Base-by-base conservation (phyloP, 2,329 filamentous ascomycete species). In the Phyllosticta citrichinensis region DNA sequence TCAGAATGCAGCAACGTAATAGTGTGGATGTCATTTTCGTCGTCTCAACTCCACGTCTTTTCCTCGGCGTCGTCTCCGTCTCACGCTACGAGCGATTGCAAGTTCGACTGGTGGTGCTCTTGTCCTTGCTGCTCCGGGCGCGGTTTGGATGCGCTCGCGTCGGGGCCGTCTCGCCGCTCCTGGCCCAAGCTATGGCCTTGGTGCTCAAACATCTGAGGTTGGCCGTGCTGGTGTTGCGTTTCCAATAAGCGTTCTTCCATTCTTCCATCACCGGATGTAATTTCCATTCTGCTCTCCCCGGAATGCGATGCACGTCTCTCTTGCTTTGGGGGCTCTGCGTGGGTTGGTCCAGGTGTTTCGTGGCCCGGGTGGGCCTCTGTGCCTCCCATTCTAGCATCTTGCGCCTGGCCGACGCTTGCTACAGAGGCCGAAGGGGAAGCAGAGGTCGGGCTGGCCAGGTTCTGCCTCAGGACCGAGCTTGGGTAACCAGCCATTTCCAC, bases 81-180 rank as follows among this genome's bases (percentile, higher is more conserved):
- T 56, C 40, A 60, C 25, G 58, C 58, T 10, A 60, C 58, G 19
- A 60, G 58, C 30, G 58, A 60, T 22, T 60, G 58, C n/a, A 60
- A 17, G 14, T 60, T 54, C 25, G 58, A 60, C 25, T 60, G 58
- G 50, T 60, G 58, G 14, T 47, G 40, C 4, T 47, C 14, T 47
- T 47, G 35, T 40, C 35, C 40, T 47, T 47, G 40, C 14, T 60
- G 53, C 35, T 55, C 58, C 17, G 25, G 19, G 53, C 55, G 40
- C 17, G 58, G 30, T 53, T 52, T 22, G 55, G 58, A 12, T 17
- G 52, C 55, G 40, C 25, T 3, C 51, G 52, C 30, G n/a, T 30
- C 30, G 53, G 53, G 50, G 20, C 58, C 17, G 35, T 20, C 24
- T 56, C 58, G 40, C 40, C 54, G n/a, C 14, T 60, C 53, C 52